Evolutionary conservation across 108 stramenopile genomes (phyloP).

Genomic region (Stephanodiscus minutulus): DNA sequence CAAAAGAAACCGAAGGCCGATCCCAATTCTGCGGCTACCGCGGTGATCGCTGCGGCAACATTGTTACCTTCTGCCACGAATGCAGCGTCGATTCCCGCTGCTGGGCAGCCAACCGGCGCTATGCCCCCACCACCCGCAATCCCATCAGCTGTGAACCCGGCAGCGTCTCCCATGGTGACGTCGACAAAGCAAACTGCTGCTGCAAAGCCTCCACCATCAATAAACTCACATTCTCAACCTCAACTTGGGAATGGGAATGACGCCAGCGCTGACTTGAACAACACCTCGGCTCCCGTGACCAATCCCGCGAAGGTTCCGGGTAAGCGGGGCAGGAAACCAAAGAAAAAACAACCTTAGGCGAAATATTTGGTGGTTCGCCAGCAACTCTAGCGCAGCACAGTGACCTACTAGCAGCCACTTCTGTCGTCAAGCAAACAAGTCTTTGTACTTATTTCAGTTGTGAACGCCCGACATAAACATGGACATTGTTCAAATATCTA

Average conservation of each 20-base stretch:
- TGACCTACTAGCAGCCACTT: no score
- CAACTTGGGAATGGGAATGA: slow-evolving; percentile 2
- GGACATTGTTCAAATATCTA: no score
- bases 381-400: no score
- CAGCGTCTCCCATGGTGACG: neutral
- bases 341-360: neutral
- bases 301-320: neutral
- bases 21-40: neutral
- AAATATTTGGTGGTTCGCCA: neutral
- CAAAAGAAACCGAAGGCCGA: slow-evolving; percentile 5
- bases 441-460: no score
- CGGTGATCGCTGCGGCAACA: neutral
- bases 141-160: neutral
- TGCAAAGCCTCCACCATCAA: neutral
- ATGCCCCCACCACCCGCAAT: neutral
- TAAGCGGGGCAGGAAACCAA: slow-evolving; percentile 5
- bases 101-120: neutral
- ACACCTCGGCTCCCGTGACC: neutral
- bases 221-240: neutral
- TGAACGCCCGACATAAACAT: no score
- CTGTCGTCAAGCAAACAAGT: no score
- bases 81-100: neutral
- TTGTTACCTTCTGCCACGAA: neutral
- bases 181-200: neutral
- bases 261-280: neutral